Evolutionary conservation across 768 basidiomycete genomes (phyloP), one percentile per base, ranked within the genome.

Genomic region (Stropharia rugosoannulata): DNA sequence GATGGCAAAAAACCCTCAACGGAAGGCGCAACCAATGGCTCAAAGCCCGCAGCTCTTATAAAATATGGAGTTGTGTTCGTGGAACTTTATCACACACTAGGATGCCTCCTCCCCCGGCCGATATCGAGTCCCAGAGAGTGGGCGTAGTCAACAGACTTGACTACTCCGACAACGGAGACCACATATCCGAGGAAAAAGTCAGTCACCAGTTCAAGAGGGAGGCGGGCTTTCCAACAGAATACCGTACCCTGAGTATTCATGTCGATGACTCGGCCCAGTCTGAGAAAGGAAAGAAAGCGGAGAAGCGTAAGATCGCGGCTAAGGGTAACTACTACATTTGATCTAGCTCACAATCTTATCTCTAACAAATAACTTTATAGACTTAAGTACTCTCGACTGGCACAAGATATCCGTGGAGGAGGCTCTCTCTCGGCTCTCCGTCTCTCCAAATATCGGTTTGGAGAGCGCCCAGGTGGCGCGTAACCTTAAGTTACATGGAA

Each of bases 391-490:
- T 4, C 66, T 83, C 43, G 78, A 80, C 38, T 82, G 80, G 79
- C 82, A 82, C 61, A 73, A 67, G 43, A 66, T 81, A 9, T 53
- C 70, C 3, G 51, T 60, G 2, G 69, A 75, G 2, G 80, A 82
- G 15, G 70, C 75, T 8, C 71, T 77, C 39, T 67, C 72, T 25
- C 71, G 79, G 15, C 70, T 84, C 13, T 70, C 71, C 2, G 76
- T 76, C 22, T 80, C 80, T 13, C 69, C 72, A 0, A 72, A 68
- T 25, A 64, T 70, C 2, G 85, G 85, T 13, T 69, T 86, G 11
- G 85, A 86, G 45, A 56, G 58, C 1, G 65, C 73, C 2, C 80
- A 83, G 59, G 81, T 76, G 18, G 70, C 73, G 16, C 75, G 81
- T 4, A 73, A 80, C n/a, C 67, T 75, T 3, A 63, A 73, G 11